Percentiles rank a stretch among this genome's conserved stretches.
Evolutionary conservation across 768 basidiomycete species (phyloP).

Genomic region (Pisolithus tinctorius): DNA sequence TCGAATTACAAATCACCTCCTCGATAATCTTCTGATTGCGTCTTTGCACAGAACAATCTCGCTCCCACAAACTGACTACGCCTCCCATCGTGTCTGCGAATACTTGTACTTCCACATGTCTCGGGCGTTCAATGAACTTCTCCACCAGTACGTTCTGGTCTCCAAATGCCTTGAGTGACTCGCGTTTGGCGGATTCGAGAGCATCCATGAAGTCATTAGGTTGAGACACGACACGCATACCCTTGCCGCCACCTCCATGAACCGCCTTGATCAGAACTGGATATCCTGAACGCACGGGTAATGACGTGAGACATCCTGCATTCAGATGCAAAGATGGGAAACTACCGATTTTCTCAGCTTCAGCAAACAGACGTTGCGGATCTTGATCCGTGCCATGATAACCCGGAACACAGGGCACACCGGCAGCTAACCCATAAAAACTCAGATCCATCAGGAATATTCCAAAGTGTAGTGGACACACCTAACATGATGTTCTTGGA

Average conservation of each 20-base stretch:
- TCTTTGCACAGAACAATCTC: slow-evolving; percentile 88
- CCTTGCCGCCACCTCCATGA: slow-evolving; percentile 92
- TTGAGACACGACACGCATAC: slow-evolving; percentile 78
- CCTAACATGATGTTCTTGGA: slow-evolving; percentile 93
- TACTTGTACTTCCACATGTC: slow-evolving; percentile 93
- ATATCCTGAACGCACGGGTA: slow-evolving; percentile 48
- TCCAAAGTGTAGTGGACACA: slow-evolving; percentile 24
- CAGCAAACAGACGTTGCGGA: slow-evolving; percentile 55
- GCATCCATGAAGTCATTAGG: slow-evolving; percentile 72
- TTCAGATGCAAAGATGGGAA: neutral
- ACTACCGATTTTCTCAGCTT: slow-evolving; percentile 66
- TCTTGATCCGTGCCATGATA: slow-evolving; percentile 87
- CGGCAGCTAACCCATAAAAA: slow-evolving; percentile 50
- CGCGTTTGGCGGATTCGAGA: slow-evolving; percentile 80
- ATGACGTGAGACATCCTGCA: neutral
- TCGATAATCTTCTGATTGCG: slow-evolving; percentile 95
- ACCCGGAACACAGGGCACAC: slow-evolving; percentile 90
- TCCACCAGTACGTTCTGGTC: slow-evolving; percentile 84
- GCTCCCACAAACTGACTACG: slow-evolving; percentile 91
- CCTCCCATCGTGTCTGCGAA: slow-evolving; percentile 81
- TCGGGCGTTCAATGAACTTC: slow-evolving; percentile 79
- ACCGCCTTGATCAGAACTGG: slow-evolving; percentile 96
- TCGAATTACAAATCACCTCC: slow-evolving; percentile 41
- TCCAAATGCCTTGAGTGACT: slow-evolving; percentile 83
- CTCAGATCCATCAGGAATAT: slow-evolving; percentile 5